Evolutionary conservation across 805 yeast species (phyloP).

Genomic region (Yamadazyma paraphyllophila): DNA sequence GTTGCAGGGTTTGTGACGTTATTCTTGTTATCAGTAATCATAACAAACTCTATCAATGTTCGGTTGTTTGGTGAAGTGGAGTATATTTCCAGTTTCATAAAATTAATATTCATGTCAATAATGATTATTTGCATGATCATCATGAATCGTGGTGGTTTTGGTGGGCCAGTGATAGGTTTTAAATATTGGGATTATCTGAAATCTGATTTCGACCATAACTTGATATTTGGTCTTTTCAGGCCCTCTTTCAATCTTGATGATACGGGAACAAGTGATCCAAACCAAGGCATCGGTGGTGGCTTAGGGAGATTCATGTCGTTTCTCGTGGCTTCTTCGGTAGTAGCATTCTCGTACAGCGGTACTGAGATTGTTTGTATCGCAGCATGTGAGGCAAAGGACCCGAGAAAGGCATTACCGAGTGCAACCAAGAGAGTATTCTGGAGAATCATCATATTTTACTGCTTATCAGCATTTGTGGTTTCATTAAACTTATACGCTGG

Average conservation of each 20-base stretch:
- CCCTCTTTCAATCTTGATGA: conserved; percentile 70
- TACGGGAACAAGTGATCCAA: conserved; percentile 42
- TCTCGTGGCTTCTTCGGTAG: conserved; percentile 58
- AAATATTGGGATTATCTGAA: conserved; percentile 61
- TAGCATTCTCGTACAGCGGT: conserved; percentile 77
- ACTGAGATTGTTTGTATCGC: conserved; percentile 82
- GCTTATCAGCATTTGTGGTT: conserved; percentile 64
- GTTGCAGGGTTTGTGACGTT: conserved; percentile 65
- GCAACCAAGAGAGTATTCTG: conserved; percentile 76
- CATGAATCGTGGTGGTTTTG: conserved; percentile 58
- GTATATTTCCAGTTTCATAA: conserved; percentile 57
- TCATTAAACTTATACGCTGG: conserved; percentile 75
- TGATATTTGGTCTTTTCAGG: conserved; percentile 70
- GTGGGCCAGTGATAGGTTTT: conserved; percentile 54
- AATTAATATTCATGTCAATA: conserved; percentile 50
- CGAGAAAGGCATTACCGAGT: conserved; percentile 70
- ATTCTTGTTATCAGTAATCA: conserved; percentile 44
- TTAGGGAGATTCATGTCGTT: conserved; percentile 61
- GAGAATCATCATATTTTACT: conserved; percentile 63
- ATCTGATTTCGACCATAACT: conserved; percentile 44
- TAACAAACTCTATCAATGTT: conserved; percentile 64
- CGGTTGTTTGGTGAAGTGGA: conserved; percentile 74
- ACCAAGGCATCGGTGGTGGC: conserved; percentile 58
- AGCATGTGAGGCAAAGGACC: conserved; percentile 82
- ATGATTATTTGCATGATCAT: conserved; percentile 65